These are phyloP conservation scores for Radiomyces spectabilis DNA, from an alignment of 192 early-diverging fungal genomes.

Conservation along the genomic window DNA sequence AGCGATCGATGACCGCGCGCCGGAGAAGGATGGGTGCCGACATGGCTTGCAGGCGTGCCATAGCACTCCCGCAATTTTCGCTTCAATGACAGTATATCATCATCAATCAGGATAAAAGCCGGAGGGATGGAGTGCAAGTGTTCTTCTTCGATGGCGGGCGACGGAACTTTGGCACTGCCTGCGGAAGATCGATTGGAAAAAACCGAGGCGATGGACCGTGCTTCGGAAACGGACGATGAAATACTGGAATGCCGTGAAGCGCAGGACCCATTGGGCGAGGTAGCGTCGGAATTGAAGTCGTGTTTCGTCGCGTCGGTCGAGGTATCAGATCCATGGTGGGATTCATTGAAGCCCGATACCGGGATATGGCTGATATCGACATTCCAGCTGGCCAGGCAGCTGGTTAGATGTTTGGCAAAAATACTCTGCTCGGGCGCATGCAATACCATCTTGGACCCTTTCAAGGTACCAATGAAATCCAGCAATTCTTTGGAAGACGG, in stretches of 20 bases:
- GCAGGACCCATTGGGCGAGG: too few species aligned
- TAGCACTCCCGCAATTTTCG: slow-evolving; percentile 31
- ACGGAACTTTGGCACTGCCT: neutral
- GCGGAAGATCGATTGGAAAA: neutral
- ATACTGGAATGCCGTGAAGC: too few species aligned
- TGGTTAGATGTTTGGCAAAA: slow-evolving; percentile 43
- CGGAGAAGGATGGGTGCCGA: too few species aligned
- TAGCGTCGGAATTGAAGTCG: too few species aligned
- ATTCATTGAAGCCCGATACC: slow-evolving; percentile 3
- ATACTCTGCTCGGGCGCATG: slow-evolving; percentile 40
- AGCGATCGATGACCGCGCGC: slow-evolving; percentile 7
- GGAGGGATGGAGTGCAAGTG: slow-evolving; percentile 19
- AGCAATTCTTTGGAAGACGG: slow-evolving; percentile 44
- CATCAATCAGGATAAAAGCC: slow-evolving; percentile 50
- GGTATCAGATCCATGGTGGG: too few species aligned
- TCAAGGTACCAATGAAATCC: slow-evolving; percentile 29
- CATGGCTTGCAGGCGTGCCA: too few species aligned
- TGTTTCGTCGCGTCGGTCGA: too few species aligned
- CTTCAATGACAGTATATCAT: slow-evolving; percentile 44
- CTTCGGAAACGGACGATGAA: too few species aligned
- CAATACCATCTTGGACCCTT: slow-evolving; percentile 36
- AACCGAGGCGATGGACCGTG: neutral
- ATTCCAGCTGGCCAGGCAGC: slow-evolving; percentile 46
- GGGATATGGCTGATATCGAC: slow-evolving; percentile 35
- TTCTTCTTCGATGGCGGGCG: slow-evolving; percentile 15